phyloP scores from a whole-genome alignment of 1,139 yeast species.

The Diutina neorugosa region DNA sequence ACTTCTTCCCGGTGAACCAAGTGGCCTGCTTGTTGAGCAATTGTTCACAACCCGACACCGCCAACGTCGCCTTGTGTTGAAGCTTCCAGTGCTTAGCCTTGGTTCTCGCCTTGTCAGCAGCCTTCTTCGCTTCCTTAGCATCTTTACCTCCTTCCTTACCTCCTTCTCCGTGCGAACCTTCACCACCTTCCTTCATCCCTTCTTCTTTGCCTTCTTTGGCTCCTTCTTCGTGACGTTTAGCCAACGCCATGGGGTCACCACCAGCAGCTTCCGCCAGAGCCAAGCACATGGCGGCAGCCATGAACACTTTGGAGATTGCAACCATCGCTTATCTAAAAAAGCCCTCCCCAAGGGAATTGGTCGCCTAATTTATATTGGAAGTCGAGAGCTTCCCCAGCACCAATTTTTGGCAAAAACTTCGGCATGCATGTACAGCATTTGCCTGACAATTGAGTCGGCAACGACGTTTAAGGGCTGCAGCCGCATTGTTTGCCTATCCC shows the following conservation, averaged over 20 bases:
- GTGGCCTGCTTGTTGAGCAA: constrained; percentile 15
- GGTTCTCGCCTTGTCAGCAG: constrained; percentile 3
- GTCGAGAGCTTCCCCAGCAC: not conserved
- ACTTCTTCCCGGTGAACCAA: constrained; percentile 1
- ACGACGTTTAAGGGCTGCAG: not conserved
- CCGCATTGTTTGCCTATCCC: not conserved
- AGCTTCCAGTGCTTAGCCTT: constrained; percentile 44
- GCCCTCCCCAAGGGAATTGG: not conserved
- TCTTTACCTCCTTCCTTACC: not conserved
- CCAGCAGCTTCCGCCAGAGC: not conserved
- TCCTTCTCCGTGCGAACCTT: not conserved
- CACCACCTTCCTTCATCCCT: not conserved
- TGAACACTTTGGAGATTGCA: not conserved
- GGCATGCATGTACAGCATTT: not conserved
- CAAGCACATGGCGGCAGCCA: not conserved
- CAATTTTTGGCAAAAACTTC: not conserved
- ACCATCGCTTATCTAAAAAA: not conserved
- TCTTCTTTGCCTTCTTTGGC: not conserved
- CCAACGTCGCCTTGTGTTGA: constrained; percentile 22
- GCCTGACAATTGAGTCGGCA: not conserved
- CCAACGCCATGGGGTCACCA: not conserved
- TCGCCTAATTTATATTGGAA: not conserved
- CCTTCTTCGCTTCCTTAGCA: not conserved
- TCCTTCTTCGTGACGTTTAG: not conserved
- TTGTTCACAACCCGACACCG: constrained; percentile 43